Base-by-base conservation (phyloP, 306 rosid genomes). In the Quercus variabilis region DNA sequence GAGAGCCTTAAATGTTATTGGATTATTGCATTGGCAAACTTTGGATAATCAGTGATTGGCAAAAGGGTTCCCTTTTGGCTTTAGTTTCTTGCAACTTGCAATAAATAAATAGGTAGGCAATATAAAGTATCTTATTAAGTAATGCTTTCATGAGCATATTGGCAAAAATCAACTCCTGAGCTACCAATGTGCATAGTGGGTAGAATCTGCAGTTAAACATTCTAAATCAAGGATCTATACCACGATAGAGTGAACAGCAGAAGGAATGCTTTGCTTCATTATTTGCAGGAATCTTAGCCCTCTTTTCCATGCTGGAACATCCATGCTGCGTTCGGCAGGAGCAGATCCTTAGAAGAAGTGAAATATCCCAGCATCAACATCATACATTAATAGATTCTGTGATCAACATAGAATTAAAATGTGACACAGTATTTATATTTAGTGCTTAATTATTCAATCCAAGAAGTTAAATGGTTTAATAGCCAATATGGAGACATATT, bases 241-340 rank as follows among this genome's bases (percentile, higher is more conserved):
- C 99, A 95, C 96, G 67, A 95, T 86, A 80, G 99, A 95, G 81
- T 95, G 99, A 82, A 92, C 96, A 69, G 99, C 97, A 80, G 94
- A 87, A 75, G 98, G 98, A 85, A 78, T 79, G 69, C 82, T 84
- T 81, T 75, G 90, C 86, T 88, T 91, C 88, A 78, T 80, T 84
- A 89, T 79, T 86, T 82, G 90, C 81, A 95, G 80, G 85, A 87
- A 90, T 83, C 87, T 89, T 73, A 92, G 88, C 67, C 90, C 92
- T 83, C 93, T 90, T 84, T 91, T 87, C 98, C 98, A 92, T 35
- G 96, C 94, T 9, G 99, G 81, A 88, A 87, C 71, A 83, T 95
- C 99, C 98, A 90, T 84, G 99, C 99, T 95, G 99, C 98, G 98
- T 95, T 92, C 98, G 99, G 98, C 89, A 95, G 84, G 94, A 92